These are phyloP conservation scores for Saturnispora serradocipensis DNA, from an alignment of 805 yeast species.

Conservation along the genomic window DNA sequence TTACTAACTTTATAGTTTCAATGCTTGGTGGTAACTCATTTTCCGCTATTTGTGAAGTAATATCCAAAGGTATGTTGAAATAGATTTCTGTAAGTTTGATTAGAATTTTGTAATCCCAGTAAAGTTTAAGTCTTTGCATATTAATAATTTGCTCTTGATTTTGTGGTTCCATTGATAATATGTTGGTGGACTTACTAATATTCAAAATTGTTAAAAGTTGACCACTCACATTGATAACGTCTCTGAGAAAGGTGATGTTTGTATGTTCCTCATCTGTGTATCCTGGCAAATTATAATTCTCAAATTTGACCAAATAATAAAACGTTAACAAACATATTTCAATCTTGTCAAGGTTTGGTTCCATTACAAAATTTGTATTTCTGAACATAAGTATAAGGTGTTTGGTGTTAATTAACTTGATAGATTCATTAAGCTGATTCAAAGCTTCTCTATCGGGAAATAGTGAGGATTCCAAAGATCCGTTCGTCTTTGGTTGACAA, in stretches of 20 bases:
- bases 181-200: slow-evolving; percentile 23
- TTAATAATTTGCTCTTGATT: slow-evolving; percentile 16
- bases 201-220: slow-evolving; percentile 37
- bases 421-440: slow-evolving; percentile 26
- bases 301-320: slow-evolving; percentile 37
- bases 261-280: slow-evolving; percentile 23
- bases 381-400: slow-evolving; percentile 37
- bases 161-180: slow-evolving; percentile 1
- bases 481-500: slow-evolving; percentile 28
- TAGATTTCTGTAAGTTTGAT: slow-evolving; percentile 22
- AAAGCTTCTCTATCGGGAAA: slow-evolving; percentile 21
- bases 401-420: slow-evolving; percentile 27
- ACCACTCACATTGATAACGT: slow-evolving; percentile 34
- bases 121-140: slow-evolving; percentile 32
- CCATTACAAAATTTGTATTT: slow-evolving; percentile 37
- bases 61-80: slow-evolving; percentile 18
- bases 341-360: slow-evolving; percentile 37
- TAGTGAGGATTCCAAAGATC: slow-evolving; percentile 13
- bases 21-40: slow-evolving; percentile 26
- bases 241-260: slow-evolving; percentile 29
- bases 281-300: slow-evolving; percentile 19
- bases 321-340: slow-evolving; percentile 43
- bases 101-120: slow-evolving; percentile 35
- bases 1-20: slow-evolving; percentile 27
- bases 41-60: slow-evolving; percentile 13